Conservation (phyloP, 345 rosid species). For the Moricandia arvensis region DNA sequence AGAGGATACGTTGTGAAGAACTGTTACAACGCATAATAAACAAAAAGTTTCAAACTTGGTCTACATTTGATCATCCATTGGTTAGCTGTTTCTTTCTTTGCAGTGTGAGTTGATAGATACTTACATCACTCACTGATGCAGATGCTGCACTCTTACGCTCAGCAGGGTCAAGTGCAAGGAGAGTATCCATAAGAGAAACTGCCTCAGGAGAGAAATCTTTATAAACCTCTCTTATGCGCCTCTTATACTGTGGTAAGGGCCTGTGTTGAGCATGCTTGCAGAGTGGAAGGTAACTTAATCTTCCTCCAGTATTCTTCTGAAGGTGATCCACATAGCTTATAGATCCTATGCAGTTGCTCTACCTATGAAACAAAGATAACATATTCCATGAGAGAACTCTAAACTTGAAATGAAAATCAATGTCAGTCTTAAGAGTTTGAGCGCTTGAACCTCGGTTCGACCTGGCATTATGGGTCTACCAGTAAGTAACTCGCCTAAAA, state of each 20-base stretch:
- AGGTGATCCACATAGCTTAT: conserved; percentile 11
- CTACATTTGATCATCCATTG: background rate
- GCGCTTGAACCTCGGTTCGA: background rate
- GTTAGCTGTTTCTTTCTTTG: background rate
- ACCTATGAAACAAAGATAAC: background rate
- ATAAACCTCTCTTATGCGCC: conserved; percentile 7
- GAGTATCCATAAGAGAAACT: conserved; percentile 4
- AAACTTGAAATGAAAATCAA: background rate
- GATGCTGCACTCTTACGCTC: background rate
- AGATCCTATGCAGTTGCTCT: conserved; percentile 13
- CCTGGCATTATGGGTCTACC: conserved; percentile 21
- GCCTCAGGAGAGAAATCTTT: conserved; percentile 3
- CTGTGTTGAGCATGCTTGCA: conserved; percentile 2
- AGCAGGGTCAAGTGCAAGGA: conserved; percentile 17
- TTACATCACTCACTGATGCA: conserved; percentile 12
- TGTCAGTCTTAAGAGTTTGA: background rate
- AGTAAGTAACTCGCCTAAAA: conserved; percentile 5
- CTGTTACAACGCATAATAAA: background rate
- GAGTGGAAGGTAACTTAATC: conserved; percentile 3
- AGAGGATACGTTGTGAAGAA: conserved; percentile 14
- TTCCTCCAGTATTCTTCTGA: conserved; percentile 9
- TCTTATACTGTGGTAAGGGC: conserved; percentile 5
- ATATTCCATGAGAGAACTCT: background rate
- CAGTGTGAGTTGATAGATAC: background rate
- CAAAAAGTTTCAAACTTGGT: background rate